Base-by-base conservation (phyloP, 78 protist species). In the Dictyostelium capitatum region DNA sequence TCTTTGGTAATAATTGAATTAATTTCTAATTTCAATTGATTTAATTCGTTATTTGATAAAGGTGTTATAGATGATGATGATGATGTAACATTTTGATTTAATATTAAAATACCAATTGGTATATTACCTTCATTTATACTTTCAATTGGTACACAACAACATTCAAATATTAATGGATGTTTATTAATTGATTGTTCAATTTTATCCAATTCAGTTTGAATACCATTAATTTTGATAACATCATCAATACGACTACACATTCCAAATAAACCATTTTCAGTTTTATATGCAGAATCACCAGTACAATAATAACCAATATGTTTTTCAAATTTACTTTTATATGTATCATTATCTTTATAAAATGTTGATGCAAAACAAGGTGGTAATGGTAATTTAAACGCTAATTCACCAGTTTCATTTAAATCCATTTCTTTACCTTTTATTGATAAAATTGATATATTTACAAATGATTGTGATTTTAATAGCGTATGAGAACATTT, bases 141-240 rank as follows among this genome's bases (percentile, higher is more conserved):
- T 3, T 48, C 2, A 23, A 48, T 48, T 46, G n/a, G 46, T 19
- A 74, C 23, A 46, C 23, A 47, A 15, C n/a, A 17, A 74, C 59
- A 47, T 23, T 74, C 80, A n/a, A 85, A 89, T 9, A 96, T 10
- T 46, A 23, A 85, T 32, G 96, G 97, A 15, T 37, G 62, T 17
- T 54, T 67, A 30, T 97, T 97, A 12, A 97, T 65, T 19, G 97
- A 96, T 17, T 92, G 96, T 57, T 97, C 99, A 10, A 98, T 79
- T 30, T 15, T 53, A 11, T 93, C 89, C 1, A 96, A 87, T 20
- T 97, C 77, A 17, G 97, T 70, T 25, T 97, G 85, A 53, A 95
- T 96, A 15, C 96, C 98, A 20, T 95, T 94, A n/a, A 95, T 89
- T 54, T 96, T 97, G 87, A 98, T 96, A 20, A 96, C 89, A 74